Evolutionary conservation across 2,329 filamentous ascomycete species (phyloP), one percentile per base, ranked within the genome.

Genomic region (Aspergillus transmontanensis): DNA sequence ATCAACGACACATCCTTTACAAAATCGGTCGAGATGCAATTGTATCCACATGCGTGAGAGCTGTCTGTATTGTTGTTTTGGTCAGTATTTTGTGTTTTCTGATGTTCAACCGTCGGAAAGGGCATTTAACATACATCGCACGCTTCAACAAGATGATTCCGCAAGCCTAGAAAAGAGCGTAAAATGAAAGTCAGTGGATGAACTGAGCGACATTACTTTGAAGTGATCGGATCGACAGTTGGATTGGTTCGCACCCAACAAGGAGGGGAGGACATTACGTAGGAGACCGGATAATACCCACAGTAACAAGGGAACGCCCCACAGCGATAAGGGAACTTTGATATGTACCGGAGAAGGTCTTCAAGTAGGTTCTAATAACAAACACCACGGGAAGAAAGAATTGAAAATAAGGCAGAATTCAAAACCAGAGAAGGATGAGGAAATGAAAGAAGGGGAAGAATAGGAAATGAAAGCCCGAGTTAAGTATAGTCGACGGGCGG

Each of bases 1-100:
- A 63, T 71, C 61, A 71, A 60, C 43, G 28, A 41, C 41, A 57
- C 68, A 72, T 73, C 58, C 56, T 70, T 68, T 64, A 58, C 7
- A 53, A 28, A 54, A 61, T 41, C 23, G 30, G 10, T 19, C 19
- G 19, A 21, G 34, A 57, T 48, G 43, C 53, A 61, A 57, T 45
- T 57, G 57, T 60, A 60, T 63, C 43, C 26, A 57, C 43, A 59
- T 60, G 57, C 53, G 61, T 57, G 26, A 45, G 56, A 43, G 39
- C 41, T 61, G 23, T 46, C 59, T 57, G 46, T 48, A 14, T 11
- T 19, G 14, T 26, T 57, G 21, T 21, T 14, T 19, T 14, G 34
- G 21, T 61, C 23, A 61, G 53, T 36, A 30, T 57, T 26, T 21
- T 3, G 32, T 26, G 43, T 32, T 36, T 45, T 19, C 12, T 14